phyloP scores from a whole-genome alignment of 306 rosid genomes.

The Benincasa hispida region DNA sequence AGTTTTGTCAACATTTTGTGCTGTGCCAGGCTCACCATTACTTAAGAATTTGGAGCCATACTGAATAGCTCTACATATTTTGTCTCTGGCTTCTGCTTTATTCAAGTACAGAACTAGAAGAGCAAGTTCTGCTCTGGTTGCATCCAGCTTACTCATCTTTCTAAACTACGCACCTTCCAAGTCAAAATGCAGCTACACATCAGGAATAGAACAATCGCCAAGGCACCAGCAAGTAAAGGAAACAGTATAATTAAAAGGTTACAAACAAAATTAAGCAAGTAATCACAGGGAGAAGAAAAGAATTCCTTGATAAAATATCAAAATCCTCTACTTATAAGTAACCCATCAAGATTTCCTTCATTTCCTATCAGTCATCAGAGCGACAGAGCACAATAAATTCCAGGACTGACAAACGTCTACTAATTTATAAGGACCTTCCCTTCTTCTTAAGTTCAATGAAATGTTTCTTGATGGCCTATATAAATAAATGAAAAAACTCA shows the following conservation, averaged over 20 bases:
- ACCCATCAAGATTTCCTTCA: background rate
- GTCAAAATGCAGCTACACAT: background rate
- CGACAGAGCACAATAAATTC: background rate
- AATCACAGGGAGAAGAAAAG: background rate
- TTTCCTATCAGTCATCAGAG: background rate
- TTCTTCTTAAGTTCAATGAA: background rate
- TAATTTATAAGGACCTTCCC: background rate
- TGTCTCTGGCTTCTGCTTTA: constrained; percentile 99
- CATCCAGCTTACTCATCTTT: constrained; percentile 85
- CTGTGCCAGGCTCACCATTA: constrained; percentile 81
- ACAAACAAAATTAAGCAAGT: background rate
- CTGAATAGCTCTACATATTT: constrained; percentile 94
- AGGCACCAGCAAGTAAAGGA: background rate
- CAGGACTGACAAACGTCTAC: background rate
- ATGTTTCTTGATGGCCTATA: background rate
- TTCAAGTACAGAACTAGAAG: constrained; percentile 70
- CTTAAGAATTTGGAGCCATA: constrained; percentile 94
- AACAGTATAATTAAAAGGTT: background rate
- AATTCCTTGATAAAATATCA: background rate
- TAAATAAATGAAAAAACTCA: background rate
- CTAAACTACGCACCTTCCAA: constrained; percentile 2
- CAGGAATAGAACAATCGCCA: background rate
- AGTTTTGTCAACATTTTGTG: constrained; percentile 86
- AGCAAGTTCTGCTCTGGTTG: constrained; percentile 81
- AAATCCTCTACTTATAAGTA: background rate